Conservation (phyloP, 106 monocot genomes). For the Narthecium ossifragum region DNA sequence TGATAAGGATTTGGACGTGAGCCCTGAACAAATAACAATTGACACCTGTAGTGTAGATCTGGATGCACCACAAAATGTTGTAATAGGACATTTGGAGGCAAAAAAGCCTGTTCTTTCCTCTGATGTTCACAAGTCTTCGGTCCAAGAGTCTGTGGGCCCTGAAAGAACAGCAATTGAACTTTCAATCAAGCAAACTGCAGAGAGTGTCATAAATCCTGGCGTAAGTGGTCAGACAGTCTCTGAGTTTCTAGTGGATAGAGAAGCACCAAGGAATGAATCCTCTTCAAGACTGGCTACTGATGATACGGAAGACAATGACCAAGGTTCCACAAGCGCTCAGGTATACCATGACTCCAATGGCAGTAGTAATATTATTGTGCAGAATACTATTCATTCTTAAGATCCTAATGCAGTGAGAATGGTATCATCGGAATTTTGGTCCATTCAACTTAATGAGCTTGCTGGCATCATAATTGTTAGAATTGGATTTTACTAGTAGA, state of each 20-base stretch:
- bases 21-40: background rate
- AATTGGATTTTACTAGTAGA: background rate
- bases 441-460: background rate
- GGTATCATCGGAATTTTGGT: background rate
- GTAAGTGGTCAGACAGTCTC: background rate
- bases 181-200: background rate
- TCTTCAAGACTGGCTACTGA: slow-evolving; percentile 3
- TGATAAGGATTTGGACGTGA: background rate
- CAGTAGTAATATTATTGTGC: background rate
- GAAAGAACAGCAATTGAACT: background rate
- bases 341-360: background rate
- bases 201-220: background rate
- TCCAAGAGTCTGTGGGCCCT: slow-evolving; percentile 2
- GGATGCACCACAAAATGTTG: background rate
- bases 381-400: background rate
- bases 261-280: background rate
- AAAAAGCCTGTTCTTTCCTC: slow-evolving; percentile 1
- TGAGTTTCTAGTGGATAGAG: background rate
- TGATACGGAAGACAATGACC: background rate
- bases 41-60: background rate
- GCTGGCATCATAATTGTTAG: background rate
- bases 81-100: slow-evolving; percentile 1
- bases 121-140: slow-evolving; percentile 1
- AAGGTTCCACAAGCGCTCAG: background rate
- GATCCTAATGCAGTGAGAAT: background rate